Base-by-base conservation (phyloP, 129 eudicot species). In the Tagetes patula region DNA sequence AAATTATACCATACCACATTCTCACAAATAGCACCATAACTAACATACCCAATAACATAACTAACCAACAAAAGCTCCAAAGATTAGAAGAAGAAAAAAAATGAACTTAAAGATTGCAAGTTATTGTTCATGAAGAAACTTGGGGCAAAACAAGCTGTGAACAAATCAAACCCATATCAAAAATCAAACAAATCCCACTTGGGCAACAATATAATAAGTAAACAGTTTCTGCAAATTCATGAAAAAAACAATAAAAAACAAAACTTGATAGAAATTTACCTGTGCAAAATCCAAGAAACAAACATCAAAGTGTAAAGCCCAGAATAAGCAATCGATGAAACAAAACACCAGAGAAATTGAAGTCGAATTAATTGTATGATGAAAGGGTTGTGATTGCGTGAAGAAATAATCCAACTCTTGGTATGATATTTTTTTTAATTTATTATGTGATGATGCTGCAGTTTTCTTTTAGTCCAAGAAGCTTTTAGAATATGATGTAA, bases 331-430 rank as follows among this genome's bases (percentile, higher is more conserved):
- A 75, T 75, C 79, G 79, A 65, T 6, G 71, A 50, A 61, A 6
- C 43, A 65, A 65, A 77, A 70, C 76, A 76, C 76, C 50, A 67
- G 11, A 11, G 13, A 3, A 41, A 46, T 54, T 33, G 69, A 50
- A 49, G 66, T 62, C 3, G 40, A 52, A 42, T 6, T 40, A 61
- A 70, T 60, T 77, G 64, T 56, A 70, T 61, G 43, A 53, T 70
- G 58, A 58, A 50, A 69, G 10, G 81, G 13, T 75, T 48, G 76
- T 62, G 81, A 70, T 77, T 77, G 81, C 81, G 81, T 77, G 76
- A 70, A 60, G 58, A 42, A 63, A 77, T 27, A 47, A 77, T 61
- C 32, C 42, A 70, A 69, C 36, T 45, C 3, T 27, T 20, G 27
- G 27, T 20, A 20, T 20, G 27, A 20, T 20, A 20, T 20, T 20